Percentiles rank a stretch among this genome's conserved stretches.
Evolutionary conservation across 2,329 filamentous ascomycete genomes (phyloP).

Genomic region (Diaporthe sp.): DNA sequence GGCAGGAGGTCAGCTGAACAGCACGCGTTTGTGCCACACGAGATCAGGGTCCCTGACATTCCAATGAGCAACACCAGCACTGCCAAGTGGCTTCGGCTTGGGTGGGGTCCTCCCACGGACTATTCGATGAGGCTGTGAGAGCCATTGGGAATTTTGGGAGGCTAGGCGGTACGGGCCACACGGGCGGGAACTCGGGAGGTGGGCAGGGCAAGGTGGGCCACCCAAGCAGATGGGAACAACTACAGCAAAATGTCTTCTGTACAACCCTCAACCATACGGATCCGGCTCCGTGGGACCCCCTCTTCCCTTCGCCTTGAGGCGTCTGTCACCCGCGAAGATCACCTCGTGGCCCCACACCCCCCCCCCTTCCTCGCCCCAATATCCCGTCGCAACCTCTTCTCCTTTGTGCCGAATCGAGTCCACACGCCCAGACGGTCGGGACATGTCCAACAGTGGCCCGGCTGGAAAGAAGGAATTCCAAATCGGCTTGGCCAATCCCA

Average conservation of each 20-base stretch:
- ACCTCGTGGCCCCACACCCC: constrained; percentile 36
- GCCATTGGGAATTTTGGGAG: constrained; percentile 22
- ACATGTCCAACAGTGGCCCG: constrained; percentile 36
- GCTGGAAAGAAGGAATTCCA: constrained; percentile 38
- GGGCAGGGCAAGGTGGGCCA: not conserved
- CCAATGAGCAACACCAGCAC: constrained; percentile 19
- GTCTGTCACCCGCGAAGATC: constrained; percentile 41
- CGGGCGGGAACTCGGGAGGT: constrained; percentile 9
- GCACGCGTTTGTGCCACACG: constrained; percentile 35
- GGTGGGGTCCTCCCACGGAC: constrained; percentile 36
- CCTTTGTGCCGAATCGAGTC: constrained; percentile 13
- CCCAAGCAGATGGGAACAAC: constrained; percentile 14
- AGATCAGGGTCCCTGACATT: constrained; percentile 24
- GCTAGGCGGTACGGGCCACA: constrained; percentile 31
- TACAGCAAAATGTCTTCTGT: constrained; percentile 29
- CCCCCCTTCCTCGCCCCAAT: not conserved
- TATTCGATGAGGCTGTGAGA: constrained; percentile 41
- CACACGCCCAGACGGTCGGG: constrained; percentile 38
- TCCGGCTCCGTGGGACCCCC: constrained; percentile 27
- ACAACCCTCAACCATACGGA: constrained; percentile 36
- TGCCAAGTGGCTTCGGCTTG: constrained; percentile 40
- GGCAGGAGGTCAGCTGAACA: constrained; percentile 38
- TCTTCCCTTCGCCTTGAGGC: constrained; percentile 33
- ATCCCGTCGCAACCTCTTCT: constrained; percentile 33
- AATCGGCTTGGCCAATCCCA: constrained; percentile 39